Conservation (phyloP, 495 filamentous ascomycete genomes). For the Oleoguttula mirabilis region DNA sequence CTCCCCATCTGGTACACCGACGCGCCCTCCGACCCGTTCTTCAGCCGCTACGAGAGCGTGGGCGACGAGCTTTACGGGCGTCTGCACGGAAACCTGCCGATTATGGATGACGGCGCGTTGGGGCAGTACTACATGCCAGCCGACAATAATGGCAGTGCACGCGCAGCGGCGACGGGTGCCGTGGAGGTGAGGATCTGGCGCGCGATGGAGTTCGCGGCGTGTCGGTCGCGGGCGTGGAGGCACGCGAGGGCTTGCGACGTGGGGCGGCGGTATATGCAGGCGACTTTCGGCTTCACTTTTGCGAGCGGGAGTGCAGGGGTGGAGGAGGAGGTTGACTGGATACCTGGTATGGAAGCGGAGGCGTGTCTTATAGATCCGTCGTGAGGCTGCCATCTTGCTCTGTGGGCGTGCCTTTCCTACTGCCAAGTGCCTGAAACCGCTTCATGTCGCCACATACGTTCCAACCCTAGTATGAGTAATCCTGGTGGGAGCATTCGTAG, state of each 20-base stretch:
- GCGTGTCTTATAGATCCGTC: slow-evolving; percentile 1
- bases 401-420: too few species aligned
- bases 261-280: slow-evolving; percentile 4
- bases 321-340: not conserved
- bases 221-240: slow-evolving; percentile 2
- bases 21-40: not conserved
- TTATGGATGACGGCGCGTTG: not conserved
- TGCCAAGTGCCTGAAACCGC: too few species aligned
- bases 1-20: slow-evolving; percentile 10
- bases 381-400: too few species aligned
- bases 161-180: not conserved
- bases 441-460: too few species aligned
- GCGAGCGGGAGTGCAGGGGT: not conserved
- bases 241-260: slow-evolving; percentile 7
- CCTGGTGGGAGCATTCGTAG: too few species aligned
- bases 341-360: slow-evolving; percentile 1
- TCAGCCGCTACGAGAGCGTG: not conserved
- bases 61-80: not conserved
- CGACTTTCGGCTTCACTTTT: slow-evolving; percentile 3
- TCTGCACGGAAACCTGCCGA: not conserved
- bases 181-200: slow-evolving; percentile 5
- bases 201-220: slow-evolving; percentile 4
- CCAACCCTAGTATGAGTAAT: too few species aligned
- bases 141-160: too few species aligned
- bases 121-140: too few species aligned